Percentiles rank a stretch among this genome's conserved stretches.
Conservation (phyloP, 345 rosid species). For the Gossypium longicalyx region DNA sequence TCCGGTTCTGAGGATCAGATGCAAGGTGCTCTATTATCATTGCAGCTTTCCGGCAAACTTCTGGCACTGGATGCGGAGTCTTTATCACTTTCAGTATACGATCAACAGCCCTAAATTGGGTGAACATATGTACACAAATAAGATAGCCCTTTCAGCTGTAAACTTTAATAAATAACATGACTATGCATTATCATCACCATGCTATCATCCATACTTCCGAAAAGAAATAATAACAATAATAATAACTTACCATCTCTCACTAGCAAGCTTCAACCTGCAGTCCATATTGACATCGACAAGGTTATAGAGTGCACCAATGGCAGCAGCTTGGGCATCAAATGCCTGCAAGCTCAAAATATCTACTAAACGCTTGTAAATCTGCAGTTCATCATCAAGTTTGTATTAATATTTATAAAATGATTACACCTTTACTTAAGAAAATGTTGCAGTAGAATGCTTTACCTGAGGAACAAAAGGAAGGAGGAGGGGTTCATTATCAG, state of each 20-base stretch:
- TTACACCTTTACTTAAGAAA: not conserved
- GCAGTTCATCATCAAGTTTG: conserved; percentile 22
- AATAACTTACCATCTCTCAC: conserved; percentile 74
- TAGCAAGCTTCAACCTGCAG: conserved; percentile 93
- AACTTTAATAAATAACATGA: not conserved
- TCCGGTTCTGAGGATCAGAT: conserved; percentile 85
- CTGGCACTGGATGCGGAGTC: conserved; percentile 86
- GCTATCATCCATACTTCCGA: not conserved
- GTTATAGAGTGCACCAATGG: conserved; percentile 92
- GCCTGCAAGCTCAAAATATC: conserved; percentile 80
- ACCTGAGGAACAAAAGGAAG: conserved; percentile 89
- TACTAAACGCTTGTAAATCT: conserved; percentile 86
- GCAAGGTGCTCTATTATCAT: conserved; percentile 90
- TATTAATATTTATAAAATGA: conserved; percentile 5
- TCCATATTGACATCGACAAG: conserved; percentile 95
- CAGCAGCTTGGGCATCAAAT: conserved; percentile 91
- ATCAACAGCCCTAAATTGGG: conserved; percentile 77
- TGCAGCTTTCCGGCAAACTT: conserved; percentile 91
- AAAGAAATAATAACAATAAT: not conserved
- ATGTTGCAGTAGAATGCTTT: not conserved
- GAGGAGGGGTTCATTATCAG: conserved; percentile 92
- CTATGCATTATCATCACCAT: not conserved
- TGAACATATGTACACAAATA: not conserved
- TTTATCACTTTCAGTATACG: conserved; percentile 81
- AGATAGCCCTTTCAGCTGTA: not conserved